Evolutionary conservation across 768 basidiomycete genomes (phyloP).

Genomic region (Mrakia hoshinonis): DNA sequence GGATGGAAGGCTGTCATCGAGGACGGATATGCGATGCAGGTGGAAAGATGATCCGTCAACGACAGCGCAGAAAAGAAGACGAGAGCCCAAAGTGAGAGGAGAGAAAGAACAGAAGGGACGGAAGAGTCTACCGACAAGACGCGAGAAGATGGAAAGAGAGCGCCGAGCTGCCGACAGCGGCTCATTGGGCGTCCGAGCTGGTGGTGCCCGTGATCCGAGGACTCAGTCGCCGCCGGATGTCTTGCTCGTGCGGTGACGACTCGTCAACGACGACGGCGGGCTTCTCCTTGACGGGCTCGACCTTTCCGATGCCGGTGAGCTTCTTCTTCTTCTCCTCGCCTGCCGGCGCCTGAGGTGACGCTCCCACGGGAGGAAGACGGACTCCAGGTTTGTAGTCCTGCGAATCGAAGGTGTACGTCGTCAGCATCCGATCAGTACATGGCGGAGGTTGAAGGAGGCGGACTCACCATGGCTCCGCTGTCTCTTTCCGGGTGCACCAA

Average conservation of each 20-base stretch:
- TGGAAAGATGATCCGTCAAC: too few species aligned
- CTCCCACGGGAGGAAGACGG: not conserved
- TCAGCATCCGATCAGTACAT: not conserved
- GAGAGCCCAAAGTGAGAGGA: not conserved
- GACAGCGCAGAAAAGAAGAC: not conserved
- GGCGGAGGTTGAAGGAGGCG: not conserved
- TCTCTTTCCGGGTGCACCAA: slow-evolving; percentile 39
- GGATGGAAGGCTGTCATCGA: too few species aligned
- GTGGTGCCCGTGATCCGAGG: not conserved
- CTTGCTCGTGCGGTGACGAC: not conserved
- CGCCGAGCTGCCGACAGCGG: not conserved
- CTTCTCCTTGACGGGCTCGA: slow-evolving; percentile 1
- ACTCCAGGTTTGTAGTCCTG: slow-evolving; percentile 7
- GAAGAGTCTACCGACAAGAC: not conserved
- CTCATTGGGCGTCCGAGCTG: not conserved
- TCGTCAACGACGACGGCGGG: not conserved
- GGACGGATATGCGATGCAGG: too few species aligned
- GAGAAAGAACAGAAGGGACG: not conserved
- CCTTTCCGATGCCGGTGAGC: not conserved
- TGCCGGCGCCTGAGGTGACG: not conserved
- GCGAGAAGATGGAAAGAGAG: not conserved
- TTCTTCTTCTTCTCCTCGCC: slow-evolving; percentile 15
- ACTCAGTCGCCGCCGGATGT: not conserved
- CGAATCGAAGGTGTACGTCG: too few species aligned
- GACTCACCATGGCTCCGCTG: slow-evolving; percentile 41